Conservation (phyloP, 1,139 yeast species). For the Magnusiomyces fungicola region DNA sequence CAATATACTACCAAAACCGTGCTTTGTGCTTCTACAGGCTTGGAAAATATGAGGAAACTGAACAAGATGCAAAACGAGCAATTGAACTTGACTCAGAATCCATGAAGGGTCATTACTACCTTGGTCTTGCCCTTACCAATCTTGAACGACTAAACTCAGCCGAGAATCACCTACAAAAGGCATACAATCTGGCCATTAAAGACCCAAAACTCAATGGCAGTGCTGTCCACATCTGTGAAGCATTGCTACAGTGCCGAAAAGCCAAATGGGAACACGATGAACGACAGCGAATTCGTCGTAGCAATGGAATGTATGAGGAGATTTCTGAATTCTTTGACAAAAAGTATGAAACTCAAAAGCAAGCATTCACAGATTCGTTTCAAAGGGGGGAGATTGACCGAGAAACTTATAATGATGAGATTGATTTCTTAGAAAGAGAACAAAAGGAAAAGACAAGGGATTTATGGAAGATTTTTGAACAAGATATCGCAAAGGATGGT, state of each 20-base stretch:
- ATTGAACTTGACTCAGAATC: slow-evolving; percentile 27
- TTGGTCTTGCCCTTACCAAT: slow-evolving; percentile 27
- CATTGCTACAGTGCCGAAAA: slow-evolving; percentile 29
- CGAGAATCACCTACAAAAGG: slow-evolving; percentile 28
- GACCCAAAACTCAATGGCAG: slow-evolving; percentile 17
- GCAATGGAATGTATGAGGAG: slow-evolving; percentile 29
- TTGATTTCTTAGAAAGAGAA: slow-evolving; percentile 23
- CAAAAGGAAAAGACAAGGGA: slow-evolving; percentile 27
- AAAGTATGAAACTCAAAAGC: slow-evolving; percentile 22
- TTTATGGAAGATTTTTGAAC: slow-evolving; percentile 27
- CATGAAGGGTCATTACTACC: slow-evolving; percentile 30
- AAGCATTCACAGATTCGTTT: slow-evolving; percentile 14
- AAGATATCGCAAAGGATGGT: slow-evolving; percentile 22
- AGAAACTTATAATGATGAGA: slow-evolving; percentile 23
- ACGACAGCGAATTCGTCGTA: slow-evolving; percentile 20
- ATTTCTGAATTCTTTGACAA: slow-evolving; percentile 26
- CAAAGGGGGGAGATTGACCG: slow-evolving; percentile 16
- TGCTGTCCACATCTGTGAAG: slow-evolving; percentile 26
- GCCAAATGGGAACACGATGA: slow-evolving; percentile 25
- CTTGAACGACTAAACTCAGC: slow-evolving; percentile 29
- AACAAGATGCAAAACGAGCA: slow-evolving; percentile 32
- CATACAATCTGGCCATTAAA: slow-evolving; percentile 30
- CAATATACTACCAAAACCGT: slow-evolving; percentile 28
- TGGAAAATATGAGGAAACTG: slow-evolving; percentile 22
- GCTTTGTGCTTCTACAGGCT: slow-evolving; percentile 26